These are phyloP conservation scores for Pholiota conissans DNA, from an alignment of 768 basidiomycete genomes.

Conservation along the genomic window DNA sequence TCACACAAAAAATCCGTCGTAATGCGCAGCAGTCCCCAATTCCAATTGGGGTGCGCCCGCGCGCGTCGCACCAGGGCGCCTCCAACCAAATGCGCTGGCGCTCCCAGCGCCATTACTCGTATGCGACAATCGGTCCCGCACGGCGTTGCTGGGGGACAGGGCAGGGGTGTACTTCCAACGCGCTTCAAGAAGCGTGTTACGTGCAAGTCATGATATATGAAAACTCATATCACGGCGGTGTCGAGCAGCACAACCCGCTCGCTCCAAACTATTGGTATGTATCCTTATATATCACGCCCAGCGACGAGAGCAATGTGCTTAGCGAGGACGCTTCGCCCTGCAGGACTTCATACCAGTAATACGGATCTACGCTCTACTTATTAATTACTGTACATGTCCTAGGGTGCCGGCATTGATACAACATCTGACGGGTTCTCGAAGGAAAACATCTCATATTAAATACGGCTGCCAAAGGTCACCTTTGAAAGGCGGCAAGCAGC, in stretches of 20 bases:
- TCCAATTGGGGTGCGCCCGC: background rate
- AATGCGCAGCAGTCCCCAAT: background rate
- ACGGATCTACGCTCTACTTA: background rate
- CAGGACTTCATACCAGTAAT: background rate
- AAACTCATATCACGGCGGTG: background rate
- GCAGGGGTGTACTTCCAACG: too few relatives aligned
- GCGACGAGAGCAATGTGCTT: background rate
- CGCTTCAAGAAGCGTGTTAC: too few relatives aligned
- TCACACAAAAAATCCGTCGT: too few relatives aligned
- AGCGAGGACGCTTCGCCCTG: background rate
- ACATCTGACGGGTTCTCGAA: too few relatives aligned
- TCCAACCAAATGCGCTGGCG: background rate
- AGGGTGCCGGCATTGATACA: background rate
- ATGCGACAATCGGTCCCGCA: too few relatives aligned
- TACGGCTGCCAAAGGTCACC: too few relatives aligned
- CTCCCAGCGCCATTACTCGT: background rate
- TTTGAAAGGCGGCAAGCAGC: too few relatives aligned
- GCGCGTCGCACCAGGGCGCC: background rate
- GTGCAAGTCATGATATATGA: too few relatives aligned
- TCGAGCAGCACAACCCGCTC: too few relatives aligned
- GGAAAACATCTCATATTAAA: background rate
- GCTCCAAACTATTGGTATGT: too few relatives aligned
- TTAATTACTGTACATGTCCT: too few relatives aligned
- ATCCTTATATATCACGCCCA: background rate
- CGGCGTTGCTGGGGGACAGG: too few relatives aligned